A percentile compares a stretch with the other conserved stretches of the same genome.
Evolutionary conservation across 768 basidiomycete species (phyloP).

Genomic region (Xanthoconium purpureum): DNA sequence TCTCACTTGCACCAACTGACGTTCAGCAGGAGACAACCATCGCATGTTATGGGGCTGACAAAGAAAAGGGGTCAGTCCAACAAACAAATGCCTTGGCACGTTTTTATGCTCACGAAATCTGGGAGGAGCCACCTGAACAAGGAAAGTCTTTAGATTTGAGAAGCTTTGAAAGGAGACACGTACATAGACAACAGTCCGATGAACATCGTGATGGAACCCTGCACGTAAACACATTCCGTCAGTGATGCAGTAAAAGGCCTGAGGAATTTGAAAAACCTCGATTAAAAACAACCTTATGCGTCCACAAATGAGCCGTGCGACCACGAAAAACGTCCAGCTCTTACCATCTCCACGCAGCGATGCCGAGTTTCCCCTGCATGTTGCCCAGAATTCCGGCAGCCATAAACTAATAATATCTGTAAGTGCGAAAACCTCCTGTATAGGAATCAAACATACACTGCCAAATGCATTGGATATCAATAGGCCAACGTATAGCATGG

Average conservation of each 20-base stretch:
- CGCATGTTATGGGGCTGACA: constrained; percentile 58
- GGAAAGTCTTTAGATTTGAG: neutral
- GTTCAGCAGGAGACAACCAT: constrained; percentile 52
- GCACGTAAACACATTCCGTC: neutral
- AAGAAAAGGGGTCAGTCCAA: neutral
- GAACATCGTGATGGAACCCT: constrained; percentile 64
- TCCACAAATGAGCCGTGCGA: neutral
- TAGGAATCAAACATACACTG: constrained; percentile 40
- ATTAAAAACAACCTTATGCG: constrained; percentile 65
- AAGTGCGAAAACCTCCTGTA: neutral
- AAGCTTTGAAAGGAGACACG: neutral
- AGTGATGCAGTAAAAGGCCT: neutral
- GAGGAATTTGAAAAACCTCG: constrained; percentile 38
- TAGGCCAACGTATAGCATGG: constrained; percentile 56
- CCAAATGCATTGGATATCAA: constrained; percentile 69
- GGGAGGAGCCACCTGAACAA: constrained; percentile 50
- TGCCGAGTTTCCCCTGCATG: constrained; percentile 67
- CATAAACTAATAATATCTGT: constrained; percentile 44
- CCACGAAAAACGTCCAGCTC: constrained; percentile 2
- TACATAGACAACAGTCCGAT: constrained; percentile 56
- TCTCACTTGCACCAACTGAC: constrained; percentile 62
- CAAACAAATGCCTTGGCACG: neutral
- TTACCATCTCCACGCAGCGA: constrained; percentile 70
- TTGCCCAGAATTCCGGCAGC: constrained; percentile 68
- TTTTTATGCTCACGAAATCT: constrained; percentile 46